Conservation (phyloP, 2,329 filamentous ascomycete genomes). For the Aureobasidium sp. region DNA sequence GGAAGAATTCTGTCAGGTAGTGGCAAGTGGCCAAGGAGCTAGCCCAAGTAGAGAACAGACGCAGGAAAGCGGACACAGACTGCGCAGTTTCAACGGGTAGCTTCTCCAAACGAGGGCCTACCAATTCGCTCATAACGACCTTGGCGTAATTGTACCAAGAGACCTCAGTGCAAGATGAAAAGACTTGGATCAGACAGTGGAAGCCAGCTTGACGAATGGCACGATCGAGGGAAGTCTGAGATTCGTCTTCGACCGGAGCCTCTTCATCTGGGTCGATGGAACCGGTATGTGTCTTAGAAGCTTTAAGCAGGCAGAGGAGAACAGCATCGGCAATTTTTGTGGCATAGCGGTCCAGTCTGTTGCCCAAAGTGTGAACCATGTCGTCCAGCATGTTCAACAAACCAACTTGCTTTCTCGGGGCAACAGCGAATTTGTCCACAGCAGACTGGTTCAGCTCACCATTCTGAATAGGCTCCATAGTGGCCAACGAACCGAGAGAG, state of each 20-base stretch:
- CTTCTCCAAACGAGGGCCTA: slow-evolving; percentile 69
- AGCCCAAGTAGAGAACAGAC: slow-evolving; percentile 76
- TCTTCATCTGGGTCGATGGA: slow-evolving; percentile 30
- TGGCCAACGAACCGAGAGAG: slow-evolving; percentile 55
- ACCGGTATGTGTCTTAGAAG: slow-evolving; percentile 47
- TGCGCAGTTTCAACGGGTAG: slow-evolving; percentile 82
- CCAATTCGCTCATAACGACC: slow-evolving; percentile 64
- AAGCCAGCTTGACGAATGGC: slow-evolving; percentile 65
- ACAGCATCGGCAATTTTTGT: slow-evolving; percentile 66
- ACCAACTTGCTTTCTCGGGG: slow-evolving; percentile 69
- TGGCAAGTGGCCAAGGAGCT: slow-evolving; percentile 57
- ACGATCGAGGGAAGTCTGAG: slow-evolving; percentile 52
- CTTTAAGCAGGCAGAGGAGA: slow-evolving; percentile 70
- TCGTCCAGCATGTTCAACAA: slow-evolving; percentile 86
- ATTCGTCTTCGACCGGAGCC: slow-evolving; percentile 27
- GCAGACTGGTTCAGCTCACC: neutral
- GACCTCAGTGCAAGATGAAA: slow-evolving; percentile 62
- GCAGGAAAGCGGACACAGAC: slow-evolving; percentile 74
- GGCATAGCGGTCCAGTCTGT: slow-evolving; percentile 61
- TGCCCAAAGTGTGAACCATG: slow-evolving; percentile 76
- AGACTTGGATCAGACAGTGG: slow-evolving; percentile 74
- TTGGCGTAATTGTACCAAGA: slow-evolving; percentile 67
- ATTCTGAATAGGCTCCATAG: neutral
- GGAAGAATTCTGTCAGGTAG: slow-evolving; percentile 60
- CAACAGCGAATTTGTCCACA: slow-evolving; percentile 9